phyloP scores from a whole-genome alignment of 176 grass and related monocot genomes.

The Phyllostachys edulis region DNA sequence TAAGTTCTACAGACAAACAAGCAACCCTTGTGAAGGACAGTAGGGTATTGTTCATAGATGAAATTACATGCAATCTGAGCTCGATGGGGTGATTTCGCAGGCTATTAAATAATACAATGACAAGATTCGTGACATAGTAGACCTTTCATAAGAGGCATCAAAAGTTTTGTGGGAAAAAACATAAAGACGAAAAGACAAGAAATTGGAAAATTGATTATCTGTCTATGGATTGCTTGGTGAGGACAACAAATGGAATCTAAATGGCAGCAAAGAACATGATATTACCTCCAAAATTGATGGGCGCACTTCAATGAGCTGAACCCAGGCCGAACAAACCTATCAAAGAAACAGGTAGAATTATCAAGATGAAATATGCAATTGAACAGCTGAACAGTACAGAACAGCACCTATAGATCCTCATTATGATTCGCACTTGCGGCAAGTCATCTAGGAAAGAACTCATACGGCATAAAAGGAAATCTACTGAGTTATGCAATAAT shows the following conservation, averaged over 20 bases:
- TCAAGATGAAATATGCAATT: background rate
- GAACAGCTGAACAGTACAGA: background rate
- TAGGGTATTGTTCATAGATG: background rate
- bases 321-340: slow-evolving; percentile 93
- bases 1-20: background rate
- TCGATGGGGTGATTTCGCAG: background rate
- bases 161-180: background rate
- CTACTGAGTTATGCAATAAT: background rate
- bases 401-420: background rate
- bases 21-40: background rate
- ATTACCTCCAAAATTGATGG: slow-evolving; percentile 90
- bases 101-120: background rate
- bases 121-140: background rate
- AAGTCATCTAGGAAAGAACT: slow-evolving; percentile 8
- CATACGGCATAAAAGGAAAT: background rate
- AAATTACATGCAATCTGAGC: background rate
- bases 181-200: background rate
- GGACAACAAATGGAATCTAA: slow-evolving; percentile 16
- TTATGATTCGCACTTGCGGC: background rate
- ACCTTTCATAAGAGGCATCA: background rate
- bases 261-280: background rate
- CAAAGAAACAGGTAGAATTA: slow-evolving; percentile 20
- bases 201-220: background rate
- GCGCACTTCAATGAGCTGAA: slow-evolving; percentile 92
- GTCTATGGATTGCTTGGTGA: background rate